Conservation (phyloP, 1,284 basidiomycete species). For the Ustilago cynodontis region DNA sequence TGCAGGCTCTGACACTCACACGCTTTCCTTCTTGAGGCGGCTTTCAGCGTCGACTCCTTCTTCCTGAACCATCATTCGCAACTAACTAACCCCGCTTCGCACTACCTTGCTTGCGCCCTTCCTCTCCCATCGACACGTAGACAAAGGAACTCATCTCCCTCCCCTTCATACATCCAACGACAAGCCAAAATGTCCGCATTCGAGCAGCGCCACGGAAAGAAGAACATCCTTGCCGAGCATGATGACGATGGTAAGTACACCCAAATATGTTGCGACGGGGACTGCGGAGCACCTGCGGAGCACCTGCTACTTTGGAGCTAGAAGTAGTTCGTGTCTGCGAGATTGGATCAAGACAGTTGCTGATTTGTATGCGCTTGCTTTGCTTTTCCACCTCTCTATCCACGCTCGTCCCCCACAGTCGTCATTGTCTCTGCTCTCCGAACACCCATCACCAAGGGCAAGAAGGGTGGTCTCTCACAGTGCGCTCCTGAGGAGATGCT, state of each 20-base stretch:
- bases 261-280: no score
- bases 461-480: constrained; percentile 92
- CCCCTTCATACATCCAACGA: constrained; percentile 1
- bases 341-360: background rate
- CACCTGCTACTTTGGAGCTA: background rate
- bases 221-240: constrained; percentile 65
- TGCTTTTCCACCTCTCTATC: background rate
- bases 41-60: background rate
- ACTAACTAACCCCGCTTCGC: background rate
- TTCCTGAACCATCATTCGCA: constrained; percentile 2
- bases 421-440: constrained; percentile 90
- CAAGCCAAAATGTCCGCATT: constrained; percentile 38
- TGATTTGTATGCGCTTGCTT: background rate
- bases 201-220: constrained; percentile 59
- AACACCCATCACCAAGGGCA: constrained; percentile 89
- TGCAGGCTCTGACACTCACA: background rate
- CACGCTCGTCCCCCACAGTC: constrained; percentile 71
- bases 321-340: no score
- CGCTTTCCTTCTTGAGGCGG: background rate
- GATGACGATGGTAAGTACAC: constrained; percentile 67
- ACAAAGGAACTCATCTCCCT: background rate
- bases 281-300: no score
- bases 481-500: constrained; percentile 87
- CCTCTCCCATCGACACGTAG: background rate
- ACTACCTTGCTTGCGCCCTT: background rate